Evolutionary conservation across 345 rosid species (phyloP), one percentile per base, ranked within the genome.

Genomic region (Ailanthus altissimus): DNA sequence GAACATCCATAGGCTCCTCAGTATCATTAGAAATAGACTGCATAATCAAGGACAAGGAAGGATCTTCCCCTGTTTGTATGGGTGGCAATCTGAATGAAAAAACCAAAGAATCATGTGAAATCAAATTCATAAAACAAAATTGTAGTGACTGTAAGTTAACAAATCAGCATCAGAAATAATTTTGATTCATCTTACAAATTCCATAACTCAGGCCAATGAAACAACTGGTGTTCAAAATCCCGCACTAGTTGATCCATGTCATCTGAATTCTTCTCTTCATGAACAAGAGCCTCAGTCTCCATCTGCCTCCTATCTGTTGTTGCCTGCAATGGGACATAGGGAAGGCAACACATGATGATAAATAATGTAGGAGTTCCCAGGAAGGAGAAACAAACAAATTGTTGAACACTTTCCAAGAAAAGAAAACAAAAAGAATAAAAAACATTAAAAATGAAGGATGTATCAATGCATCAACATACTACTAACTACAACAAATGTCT

Each of bases 181-280:
- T 43, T 36, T 38, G 11, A 3, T 25, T 75, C 61, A 64, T 70
- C 73, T 72, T 81, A 92, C 98, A 84, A 51, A 70, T 88, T 84
- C 88, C 88, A 86, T 80, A 88, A 84, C 84, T 77, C 82, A 75
- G 88, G 71, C 85, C 80, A 84, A 26, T 80, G 83, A 78, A 83
- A 84, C 11, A 81, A 69, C 53, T 83, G 94, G 73, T 63, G 76
- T 56, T 83, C 84, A 50, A 86, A 86, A 38, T 80, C 78, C 60
- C 26, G 79, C 20, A 75, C 71, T 72, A 85, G 18, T 20, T 75
- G 77, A 65, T 84, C 85, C 65, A 79, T 56, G 49, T 82, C 81
- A 54, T 58, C 67, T 1, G 73, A 67, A 54, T 53, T 76, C 74
- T 85, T 83, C 53, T 79, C 88, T 81, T 85, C 86, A 56, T 74